Base-by-base conservation (phyloP, 1,284 basidiomycete species). In the Schizophyllum amplum region DNA sequence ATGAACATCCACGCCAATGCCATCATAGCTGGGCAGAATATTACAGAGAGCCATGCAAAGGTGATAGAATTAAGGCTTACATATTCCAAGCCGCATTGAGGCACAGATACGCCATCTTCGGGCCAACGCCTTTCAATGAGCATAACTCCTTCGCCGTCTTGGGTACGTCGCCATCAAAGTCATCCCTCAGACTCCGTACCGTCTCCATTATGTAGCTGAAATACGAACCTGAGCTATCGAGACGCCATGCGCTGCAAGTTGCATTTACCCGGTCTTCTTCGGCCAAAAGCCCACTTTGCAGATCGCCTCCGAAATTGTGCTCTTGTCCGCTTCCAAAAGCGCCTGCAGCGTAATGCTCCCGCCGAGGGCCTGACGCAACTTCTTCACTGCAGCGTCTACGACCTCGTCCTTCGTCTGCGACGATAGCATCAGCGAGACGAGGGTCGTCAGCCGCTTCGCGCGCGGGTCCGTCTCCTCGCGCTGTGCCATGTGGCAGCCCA, bases 1-100 rank as follows among this genome's bases (percentile, higher is more conserved):
- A 66, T 99, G 94, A 0, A 93, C 89, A 65, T 98, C 96, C 0
- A 98, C 95, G 0, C 96, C 96, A 46, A 99, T 97, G 0, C 95
- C 96, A n/a, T 82, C 78, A 11, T 26, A 54, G 54, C 55, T 60
- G 51, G n/a, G n/a, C 4, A 55, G 20, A 4, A 54, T 24, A 23
- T 22, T 25, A 23, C 23, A 42, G 27, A 52, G 4, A 50, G 9
- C 42, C 42, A 11, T 53, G 20, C 5, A 52, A 15, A 25, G 23
- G 49, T 2, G 33, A 9, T 3, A 42, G 4, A 9, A 17, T 3
- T 49, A 11, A 42, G 21, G 48, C 84, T 57, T 65, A 92, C 90
- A 92, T 67, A 59, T 89, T 80, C 94, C 94, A 97, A 15, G 86
- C 92, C 52, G 82, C 80, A 61, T 95, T 92, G 1, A 98, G 76